Evolutionary conservation across 164 flowering plant genomes (phyloP).

Genomic region (Tinospora cordifolia): DNA sequence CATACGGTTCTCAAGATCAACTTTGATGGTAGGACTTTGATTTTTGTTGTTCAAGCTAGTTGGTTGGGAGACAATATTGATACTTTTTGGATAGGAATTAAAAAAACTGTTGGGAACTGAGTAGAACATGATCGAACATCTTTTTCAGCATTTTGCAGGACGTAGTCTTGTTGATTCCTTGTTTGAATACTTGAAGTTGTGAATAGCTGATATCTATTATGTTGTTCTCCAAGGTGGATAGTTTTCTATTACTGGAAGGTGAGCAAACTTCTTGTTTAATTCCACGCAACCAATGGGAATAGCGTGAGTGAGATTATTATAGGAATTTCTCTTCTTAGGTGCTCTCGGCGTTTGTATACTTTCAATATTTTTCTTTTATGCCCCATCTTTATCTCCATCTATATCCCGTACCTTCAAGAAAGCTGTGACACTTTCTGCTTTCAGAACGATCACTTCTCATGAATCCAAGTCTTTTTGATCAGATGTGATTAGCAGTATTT

Average conservation of each 20-base stretch:
- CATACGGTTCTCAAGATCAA: neutral
- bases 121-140: too few relatives aligned
- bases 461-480: neutral
- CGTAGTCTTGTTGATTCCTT: too few relatives aligned
- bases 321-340: neutral
- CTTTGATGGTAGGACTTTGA: neutral
- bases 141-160: too few relatives aligned
- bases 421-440: neutral
- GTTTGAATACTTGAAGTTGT: too few relatives aligned
- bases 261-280: neutral
- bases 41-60: too few relatives aligned
- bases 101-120: too few relatives aligned
- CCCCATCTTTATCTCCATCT: neutral
- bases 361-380: neutral
- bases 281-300: neutral
- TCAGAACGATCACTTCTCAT: neutral
- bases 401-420: neutral
- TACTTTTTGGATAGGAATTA: too few relatives aligned
- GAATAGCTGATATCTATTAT: too few relatives aligned
- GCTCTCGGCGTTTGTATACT: neutral
- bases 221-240: too few relatives aligned
- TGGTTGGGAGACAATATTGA: too few relatives aligned
- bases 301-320: neutral
- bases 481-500: neutral
- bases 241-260: too few relatives aligned